A percentile compares a stretch with the other conserved stretches of the same genome.
Conservation (phyloP, 2,329 filamentous ascomycete species). For the Ophiostoma tasmaniense region DNA sequence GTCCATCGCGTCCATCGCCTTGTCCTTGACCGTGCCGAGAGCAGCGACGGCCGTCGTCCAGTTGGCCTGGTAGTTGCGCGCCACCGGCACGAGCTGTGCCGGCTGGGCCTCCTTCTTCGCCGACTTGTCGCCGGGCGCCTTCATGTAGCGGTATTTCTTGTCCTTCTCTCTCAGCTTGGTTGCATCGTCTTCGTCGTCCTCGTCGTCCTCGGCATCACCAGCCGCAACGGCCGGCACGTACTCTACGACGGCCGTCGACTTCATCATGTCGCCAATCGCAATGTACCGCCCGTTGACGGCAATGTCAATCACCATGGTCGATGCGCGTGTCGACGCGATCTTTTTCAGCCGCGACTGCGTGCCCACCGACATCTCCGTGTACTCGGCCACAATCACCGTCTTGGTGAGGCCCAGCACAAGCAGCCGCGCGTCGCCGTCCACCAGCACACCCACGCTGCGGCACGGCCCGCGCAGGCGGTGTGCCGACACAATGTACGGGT, state of each 20-base stretch:
- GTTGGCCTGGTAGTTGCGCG: slow-evolving; percentile 69
- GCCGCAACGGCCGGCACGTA: slow-evolving; percentile 44
- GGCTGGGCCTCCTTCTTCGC: slow-evolving; percentile 28
- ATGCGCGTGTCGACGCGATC: slow-evolving; percentile 39
- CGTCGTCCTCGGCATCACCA: neutral
- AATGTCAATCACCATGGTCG: slow-evolving; percentile 72
- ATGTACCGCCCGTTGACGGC: slow-evolving; percentile 66
- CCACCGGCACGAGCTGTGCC: slow-evolving; percentile 60
- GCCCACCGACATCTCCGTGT: slow-evolving; percentile 25
- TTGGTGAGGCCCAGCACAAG: slow-evolving; percentile 87
- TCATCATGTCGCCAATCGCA: slow-evolving; percentile 87
- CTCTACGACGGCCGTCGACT: slow-evolving; percentile 73
- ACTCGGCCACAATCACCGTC: slow-evolving; percentile 58
- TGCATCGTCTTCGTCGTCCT: neutral
- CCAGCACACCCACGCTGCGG: slow-evolving; percentile 65
- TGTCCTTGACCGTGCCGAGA: slow-evolving; percentile 47
- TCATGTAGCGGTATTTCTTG: slow-evolving; percentile 19
- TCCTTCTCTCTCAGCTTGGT: neutral
- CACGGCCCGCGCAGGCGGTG: slow-evolving; percentile 70
- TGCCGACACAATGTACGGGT: slow-evolving; percentile 62
- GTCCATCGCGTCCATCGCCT: too few species aligned
- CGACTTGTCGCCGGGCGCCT: neutral
- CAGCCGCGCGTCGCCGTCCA: slow-evolving; percentile 46
- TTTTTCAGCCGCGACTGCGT: neutral
- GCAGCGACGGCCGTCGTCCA: slow-evolving; percentile 76